Evolutionary conservation across 352 stramenopile genomes (phyloP), one percentile per base, ranked within the genome.

Genomic region (Phytopythium helicoides): DNA sequence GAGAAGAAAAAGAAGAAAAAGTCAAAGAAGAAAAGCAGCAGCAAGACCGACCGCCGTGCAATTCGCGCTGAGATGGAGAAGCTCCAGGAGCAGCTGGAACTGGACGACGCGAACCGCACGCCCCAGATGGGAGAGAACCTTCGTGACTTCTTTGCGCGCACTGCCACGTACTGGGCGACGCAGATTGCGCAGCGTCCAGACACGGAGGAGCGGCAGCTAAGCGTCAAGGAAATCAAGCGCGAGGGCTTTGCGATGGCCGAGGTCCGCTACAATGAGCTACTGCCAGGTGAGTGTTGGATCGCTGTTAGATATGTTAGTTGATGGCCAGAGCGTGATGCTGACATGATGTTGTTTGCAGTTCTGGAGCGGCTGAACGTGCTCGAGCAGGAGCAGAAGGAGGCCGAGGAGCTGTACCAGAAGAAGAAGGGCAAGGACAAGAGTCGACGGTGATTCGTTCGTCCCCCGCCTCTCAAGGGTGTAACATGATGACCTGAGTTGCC

Each of bases 71-170:
- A 94, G 60, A 94, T 93, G 64, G 84, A 93, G 52, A 87, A 90
- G 50, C 62, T 96, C 2, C 82, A 92, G 60, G 76, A 90, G 36
- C 79, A 92, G 49, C 60, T 94, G 31, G 60, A 81, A 1, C 67
- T 96, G 8, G 72, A 74, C 18, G 84, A 94, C 45, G 37, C 82
- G 6, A 72, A 71, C 22, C 79, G 77, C 23, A 95, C 84, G 42
- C 86, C 81, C 1, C 82, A 90, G 52, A 81, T 90, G 67, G 78
- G 83, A 22, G 86, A 96, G 52, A 91, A 83, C 54, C 59, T 96
- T 49, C 80, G 86, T 12, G 84, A 94, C 40, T 96, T 94, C 63
- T 94, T 95, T 42, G 81, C 81, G n/a, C 81, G 86, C 21, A 96
- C 86, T 12, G 66, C 78, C 39, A 68, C 69, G 7, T 86, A 80